Evolutionary conservation across 495 filamentous ascomycete genomes (phyloP).

Genomic region (Beverwykella pulmonaria): DNA sequence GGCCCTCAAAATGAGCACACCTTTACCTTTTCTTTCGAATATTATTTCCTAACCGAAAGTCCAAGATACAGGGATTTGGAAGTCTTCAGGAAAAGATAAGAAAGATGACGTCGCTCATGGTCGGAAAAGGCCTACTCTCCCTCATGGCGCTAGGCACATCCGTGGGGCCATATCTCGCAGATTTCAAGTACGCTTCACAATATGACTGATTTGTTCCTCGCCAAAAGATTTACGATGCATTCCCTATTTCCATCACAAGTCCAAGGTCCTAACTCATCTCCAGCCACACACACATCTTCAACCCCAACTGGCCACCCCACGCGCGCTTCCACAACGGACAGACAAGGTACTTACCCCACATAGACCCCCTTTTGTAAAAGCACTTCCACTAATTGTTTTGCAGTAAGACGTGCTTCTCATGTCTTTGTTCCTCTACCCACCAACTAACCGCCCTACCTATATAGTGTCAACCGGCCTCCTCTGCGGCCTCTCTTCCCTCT

Average conservation of each 20-base stretch:
- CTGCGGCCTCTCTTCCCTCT: conserved; percentile 29
- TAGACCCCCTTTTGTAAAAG: no score
- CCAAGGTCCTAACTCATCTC: background rate
- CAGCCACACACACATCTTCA: conserved; percentile 41
- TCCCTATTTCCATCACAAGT: background rate
- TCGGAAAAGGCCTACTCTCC: conserved; percentile 26
- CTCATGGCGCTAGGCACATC: conserved; percentile 21
- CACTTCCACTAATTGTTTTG: no score
- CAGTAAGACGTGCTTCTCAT: no score
- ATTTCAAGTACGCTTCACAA: conserved; percentile 22
- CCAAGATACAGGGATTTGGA: no score
- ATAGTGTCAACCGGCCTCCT: conserved; percentile 16
- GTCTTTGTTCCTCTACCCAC: no score
- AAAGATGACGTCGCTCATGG: conserved; percentile 17
- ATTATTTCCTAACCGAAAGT: no score
- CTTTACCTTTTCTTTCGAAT: no score
- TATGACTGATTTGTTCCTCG: no score
- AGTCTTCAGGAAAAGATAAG: no score
- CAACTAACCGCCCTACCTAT: no score
- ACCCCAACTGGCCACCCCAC: conserved; percentile 43
- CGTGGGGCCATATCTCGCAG: conserved; percentile 24
- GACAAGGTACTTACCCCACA: conserved; percentile 34
- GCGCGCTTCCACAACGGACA: conserved; percentile 46
- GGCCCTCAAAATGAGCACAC: no score
- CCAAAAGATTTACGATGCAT: background rate